These are phyloP conservation scores for Entophlyctis luteolus DNA, from an alignment of 192 early-diverging fungal genomes.

Conservation along the genomic window DNA sequence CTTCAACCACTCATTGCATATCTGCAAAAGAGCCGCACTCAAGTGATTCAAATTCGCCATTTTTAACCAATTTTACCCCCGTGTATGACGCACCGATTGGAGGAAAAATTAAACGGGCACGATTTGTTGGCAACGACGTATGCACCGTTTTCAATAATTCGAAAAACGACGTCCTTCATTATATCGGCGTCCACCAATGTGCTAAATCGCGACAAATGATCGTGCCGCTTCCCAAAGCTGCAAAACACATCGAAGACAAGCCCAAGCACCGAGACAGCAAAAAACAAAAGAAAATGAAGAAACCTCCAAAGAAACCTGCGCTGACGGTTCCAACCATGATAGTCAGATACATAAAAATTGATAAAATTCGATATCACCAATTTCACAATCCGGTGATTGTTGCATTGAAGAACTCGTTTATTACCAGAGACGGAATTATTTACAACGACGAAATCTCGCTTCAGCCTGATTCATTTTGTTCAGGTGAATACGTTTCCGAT, in stretches of 20 bases:
- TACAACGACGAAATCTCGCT: neutral
- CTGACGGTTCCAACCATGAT: neutral
- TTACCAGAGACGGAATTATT: neutral
- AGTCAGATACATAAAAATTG: constrained; percentile 14
- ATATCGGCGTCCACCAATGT: constrained; percentile 15
- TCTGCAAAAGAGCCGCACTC: neutral
- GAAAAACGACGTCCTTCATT: neutral
- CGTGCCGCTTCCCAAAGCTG: constrained; percentile 9
- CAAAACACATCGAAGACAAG: neutral
- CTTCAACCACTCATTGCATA: neutral
- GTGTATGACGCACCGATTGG: neutral
- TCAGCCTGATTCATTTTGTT: neutral
- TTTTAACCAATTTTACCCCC: constrained; percentile 4
- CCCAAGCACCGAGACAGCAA: neutral
- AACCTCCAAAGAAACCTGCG: neutral
- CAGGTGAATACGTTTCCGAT: neutral
- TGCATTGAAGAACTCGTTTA: neutral
- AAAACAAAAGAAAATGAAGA: neutral
- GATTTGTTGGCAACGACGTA: constrained; percentile 8
- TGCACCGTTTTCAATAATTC: neutral
- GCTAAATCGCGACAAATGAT: constrained; percentile 1
- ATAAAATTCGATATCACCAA: constrained; percentile 9
- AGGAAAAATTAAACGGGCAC: constrained; percentile 6
- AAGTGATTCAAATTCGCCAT: neutral
- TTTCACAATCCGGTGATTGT: constrained; percentile 11